A percentile compares a stretch with the other conserved stretches of the same genome.
phyloP scores from a whole-genome alignment of 169 alveolate species.

The Theileria parva region DNA sequence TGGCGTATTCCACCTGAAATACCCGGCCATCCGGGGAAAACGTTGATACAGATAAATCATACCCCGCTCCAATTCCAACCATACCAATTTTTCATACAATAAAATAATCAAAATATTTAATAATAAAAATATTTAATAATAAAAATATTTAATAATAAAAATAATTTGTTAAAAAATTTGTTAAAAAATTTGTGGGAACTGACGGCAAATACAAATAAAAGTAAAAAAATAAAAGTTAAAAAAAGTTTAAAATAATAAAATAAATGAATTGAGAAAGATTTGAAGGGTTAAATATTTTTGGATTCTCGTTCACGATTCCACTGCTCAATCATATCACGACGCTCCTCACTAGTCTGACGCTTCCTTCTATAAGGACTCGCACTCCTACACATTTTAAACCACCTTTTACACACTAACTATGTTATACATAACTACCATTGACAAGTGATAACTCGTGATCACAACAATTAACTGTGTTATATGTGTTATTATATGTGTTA shows the following conservation, averaged over 20 bases:
- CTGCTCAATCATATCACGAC: slow-evolving; percentile 89
- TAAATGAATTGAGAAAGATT: background rate
- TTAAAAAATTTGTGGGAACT: background rate
- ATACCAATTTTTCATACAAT: slow-evolving; percentile 29
- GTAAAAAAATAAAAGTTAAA: slow-evolving; percentile 8
- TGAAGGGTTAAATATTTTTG: slow-evolving; percentile 1
- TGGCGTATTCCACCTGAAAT: slow-evolving; percentile 93
- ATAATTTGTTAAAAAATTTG: background rate
- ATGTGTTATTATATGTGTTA: too few species aligned
- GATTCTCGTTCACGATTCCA: slow-evolving; percentile 88
- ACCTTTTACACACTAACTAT: too few species aligned
- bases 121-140: background rate
- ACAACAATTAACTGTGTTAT: too few species aligned
- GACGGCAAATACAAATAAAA: background rate
- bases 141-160: too few species aligned
- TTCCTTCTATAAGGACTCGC: slow-evolving; percentile 65
- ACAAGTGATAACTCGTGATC: background rate
- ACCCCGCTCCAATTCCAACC: slow-evolving; percentile 90
- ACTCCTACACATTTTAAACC: background rate
- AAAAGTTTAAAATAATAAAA: background rate
- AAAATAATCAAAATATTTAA: background rate
- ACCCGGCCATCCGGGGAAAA: slow-evolving; percentile 96
- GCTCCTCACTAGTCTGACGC: slow-evolving; percentile 86
- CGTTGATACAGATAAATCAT: slow-evolving; percentile 93
- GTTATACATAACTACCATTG: too few species aligned